Conservation (phyloP, 2,329 filamentous ascomycete species). For the Didymella lethalis region DNA sequence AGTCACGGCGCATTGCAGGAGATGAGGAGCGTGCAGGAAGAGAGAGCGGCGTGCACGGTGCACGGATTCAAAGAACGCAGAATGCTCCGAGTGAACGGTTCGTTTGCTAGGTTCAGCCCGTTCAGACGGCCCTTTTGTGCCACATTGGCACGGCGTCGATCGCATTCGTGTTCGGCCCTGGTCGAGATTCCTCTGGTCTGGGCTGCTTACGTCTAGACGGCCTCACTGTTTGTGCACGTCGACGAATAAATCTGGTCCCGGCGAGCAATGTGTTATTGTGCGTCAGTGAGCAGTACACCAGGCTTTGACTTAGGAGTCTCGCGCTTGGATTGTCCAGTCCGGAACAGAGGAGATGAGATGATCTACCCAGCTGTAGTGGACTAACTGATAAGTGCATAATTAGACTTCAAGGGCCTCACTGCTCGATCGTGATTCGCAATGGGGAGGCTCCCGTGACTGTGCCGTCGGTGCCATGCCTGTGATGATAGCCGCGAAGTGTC, state of each 20-base stretch:
- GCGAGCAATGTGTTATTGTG: background rate
- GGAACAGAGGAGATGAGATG: conserved; percentile 10
- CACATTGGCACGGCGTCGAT: conserved; percentile 30
- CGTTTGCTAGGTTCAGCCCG: conserved; percentile 24
- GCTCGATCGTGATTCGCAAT: conserved; percentile 4
- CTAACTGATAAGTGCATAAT: conserved; percentile 9
- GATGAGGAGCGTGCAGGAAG: conserved; percentile 31
- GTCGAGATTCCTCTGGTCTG: conserved; percentile 15
- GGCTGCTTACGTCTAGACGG: conserved; percentile 2
- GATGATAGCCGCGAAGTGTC: conserved; percentile 12
- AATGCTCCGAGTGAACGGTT: conserved; percentile 32
- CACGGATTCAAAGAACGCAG: conserved; percentile 27
- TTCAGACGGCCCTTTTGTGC: conserved; percentile 24
- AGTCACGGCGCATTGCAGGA: conserved; percentile 42
- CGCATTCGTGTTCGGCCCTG: conserved; percentile 24
- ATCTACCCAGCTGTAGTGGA: conserved; percentile 11
- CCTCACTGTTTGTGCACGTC: conserved; percentile 5
- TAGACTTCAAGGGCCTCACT: conserved; percentile 9
- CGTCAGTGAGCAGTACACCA: background rate
- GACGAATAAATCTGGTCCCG: background rate
- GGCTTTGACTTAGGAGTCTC: background rate
- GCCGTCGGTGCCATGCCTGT: background rate
- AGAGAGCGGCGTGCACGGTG: conserved; percentile 26
- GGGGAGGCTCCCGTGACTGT: background rate
- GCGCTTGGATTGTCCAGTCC: background rate